These are phyloP conservation scores for Cordyceps cateniannulata DNA, from an alignment of 2,329 filamentous ascomycete species.

Conservation along the genomic window DNA sequence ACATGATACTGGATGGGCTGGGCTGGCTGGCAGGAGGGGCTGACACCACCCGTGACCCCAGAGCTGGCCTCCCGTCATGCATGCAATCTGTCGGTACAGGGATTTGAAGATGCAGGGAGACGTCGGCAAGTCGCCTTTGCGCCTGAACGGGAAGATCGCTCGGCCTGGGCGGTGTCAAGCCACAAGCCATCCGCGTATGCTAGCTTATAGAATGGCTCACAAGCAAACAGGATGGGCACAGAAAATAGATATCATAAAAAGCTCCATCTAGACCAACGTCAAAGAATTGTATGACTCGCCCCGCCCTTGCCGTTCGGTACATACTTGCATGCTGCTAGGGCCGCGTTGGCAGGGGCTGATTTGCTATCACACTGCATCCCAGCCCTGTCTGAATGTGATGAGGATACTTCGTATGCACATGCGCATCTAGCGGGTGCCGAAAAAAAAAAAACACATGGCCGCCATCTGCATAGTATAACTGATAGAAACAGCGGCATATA, in stretches of 20 bases:
- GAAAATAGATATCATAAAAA: no score
- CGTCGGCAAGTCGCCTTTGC: no score
- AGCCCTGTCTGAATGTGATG: background rate
- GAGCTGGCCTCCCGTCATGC: constrained; percentile 4
- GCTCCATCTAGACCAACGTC: background rate
- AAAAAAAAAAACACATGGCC: background rate
- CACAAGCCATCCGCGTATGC: no score
- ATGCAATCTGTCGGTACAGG: background rate
- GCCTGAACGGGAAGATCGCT: no score
- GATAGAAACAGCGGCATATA: background rate
- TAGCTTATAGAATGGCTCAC: no score
- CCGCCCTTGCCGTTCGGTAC: background rate
- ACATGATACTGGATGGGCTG: background rate
- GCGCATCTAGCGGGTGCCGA: background rate
- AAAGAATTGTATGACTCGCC: background rate
- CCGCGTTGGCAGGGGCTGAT: background rate
- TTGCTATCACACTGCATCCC: background rate
- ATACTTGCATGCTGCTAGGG: background rate
- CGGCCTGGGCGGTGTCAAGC: no score
- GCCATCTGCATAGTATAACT: constrained; percentile 4
- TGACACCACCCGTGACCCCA: background rate
- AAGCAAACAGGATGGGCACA: no score
- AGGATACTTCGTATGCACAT: background rate
- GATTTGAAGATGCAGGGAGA: background rate
- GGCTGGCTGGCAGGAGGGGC: background rate